Conservation (phyloP, 2,329 filamentous ascomycete genomes). For the Dothideomycetes sp. region DNA sequence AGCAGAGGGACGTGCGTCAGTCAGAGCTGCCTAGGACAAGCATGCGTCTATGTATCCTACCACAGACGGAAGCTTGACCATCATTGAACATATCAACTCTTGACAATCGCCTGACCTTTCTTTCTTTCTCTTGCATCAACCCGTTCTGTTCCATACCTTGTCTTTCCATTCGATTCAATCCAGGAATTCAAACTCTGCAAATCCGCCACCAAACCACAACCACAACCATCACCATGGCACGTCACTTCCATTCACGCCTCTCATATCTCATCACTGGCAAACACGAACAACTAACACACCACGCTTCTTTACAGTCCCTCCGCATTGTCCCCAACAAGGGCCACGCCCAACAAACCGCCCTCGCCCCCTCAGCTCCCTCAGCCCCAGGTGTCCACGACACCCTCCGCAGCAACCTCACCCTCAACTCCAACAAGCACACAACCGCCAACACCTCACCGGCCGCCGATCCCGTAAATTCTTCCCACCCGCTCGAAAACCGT, state of each 20-base stretch:
- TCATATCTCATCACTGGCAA: not conserved
- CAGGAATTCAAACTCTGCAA: not conserved
- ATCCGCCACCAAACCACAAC: not conserved
- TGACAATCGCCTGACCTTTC: not conserved
- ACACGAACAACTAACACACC: conserved; percentile 6
- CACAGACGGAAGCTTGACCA: conserved; percentile 5
- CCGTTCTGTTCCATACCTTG: not conserved
- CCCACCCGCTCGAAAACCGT: conserved; percentile 86
- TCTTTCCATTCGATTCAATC: too few species aligned
- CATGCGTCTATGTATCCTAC: too few species aligned
- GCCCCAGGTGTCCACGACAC: conserved; percentile 90
- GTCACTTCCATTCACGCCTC: not conserved
- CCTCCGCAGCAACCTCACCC: conserved; percentile 72
- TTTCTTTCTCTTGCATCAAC: not conserved
- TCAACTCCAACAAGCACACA: conserved; percentile 36
- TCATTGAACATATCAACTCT: conserved; percentile 4
- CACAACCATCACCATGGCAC: conserved; percentile 13
- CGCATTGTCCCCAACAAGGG: conserved; percentile 69
- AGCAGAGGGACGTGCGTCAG: conserved; percentile 6
- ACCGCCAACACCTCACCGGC: conserved; percentile 29
- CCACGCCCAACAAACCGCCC: conserved; percentile 51
- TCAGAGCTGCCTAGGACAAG: conserved; percentile 9
- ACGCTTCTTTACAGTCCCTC: conserved; percentile 44
- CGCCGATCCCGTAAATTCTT: conserved; percentile 44
- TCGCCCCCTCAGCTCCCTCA: conserved; percentile 68